Evolutionary conservation across 2,329 filamentous ascomycete genomes (phyloP).

Genomic region (Scleromitrula shiraiana): DNA sequence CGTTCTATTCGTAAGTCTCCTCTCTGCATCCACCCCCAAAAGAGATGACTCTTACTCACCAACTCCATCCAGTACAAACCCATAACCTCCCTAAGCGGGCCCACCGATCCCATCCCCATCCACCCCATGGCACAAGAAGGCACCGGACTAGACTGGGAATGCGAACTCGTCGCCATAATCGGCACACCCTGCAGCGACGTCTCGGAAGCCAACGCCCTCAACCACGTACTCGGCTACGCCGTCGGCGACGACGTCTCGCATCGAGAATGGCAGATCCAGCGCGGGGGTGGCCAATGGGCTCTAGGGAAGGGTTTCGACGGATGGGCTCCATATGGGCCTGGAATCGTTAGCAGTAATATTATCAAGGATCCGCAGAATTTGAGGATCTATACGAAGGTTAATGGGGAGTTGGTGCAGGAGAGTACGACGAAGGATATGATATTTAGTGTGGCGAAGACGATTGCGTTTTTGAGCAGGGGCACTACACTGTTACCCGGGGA

Average conservation of each 20-base stretch:
- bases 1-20: constrained; percentile 49
- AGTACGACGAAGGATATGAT: constrained; percentile 54
- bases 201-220: constrained; percentile 54
- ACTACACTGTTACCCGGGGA: constrained; percentile 57
- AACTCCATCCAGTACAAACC: constrained; percentile 48
- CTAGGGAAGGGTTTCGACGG: constrained; percentile 69
- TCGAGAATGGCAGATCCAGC: constrained; percentile 66
- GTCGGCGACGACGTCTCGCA: constrained; percentile 76
- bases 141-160: constrained; percentile 69
- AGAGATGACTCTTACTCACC: background rate
- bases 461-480: constrained; percentile 52
- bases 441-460: constrained; percentile 51
- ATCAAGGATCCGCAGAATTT: constrained; percentile 51
- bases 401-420: constrained; percentile 49
- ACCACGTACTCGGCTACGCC: constrained; percentile 66
- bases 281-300: constrained; percentile 61
- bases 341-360: constrained; percentile 52
- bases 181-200: constrained; percentile 60
- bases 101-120: constrained; percentile 58
- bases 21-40: constrained; percentile 3
- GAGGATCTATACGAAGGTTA: constrained; percentile 49
- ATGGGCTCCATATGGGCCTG: constrained; percentile 67
- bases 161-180: constrained; percentile 68
- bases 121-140: constrained; percentile 56
- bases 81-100: constrained; percentile 55